Evolutionary conservation across 371 early-diverging fungal genomes (phyloP).

Genomic region (Conidiobolus incongruus): DNA sequence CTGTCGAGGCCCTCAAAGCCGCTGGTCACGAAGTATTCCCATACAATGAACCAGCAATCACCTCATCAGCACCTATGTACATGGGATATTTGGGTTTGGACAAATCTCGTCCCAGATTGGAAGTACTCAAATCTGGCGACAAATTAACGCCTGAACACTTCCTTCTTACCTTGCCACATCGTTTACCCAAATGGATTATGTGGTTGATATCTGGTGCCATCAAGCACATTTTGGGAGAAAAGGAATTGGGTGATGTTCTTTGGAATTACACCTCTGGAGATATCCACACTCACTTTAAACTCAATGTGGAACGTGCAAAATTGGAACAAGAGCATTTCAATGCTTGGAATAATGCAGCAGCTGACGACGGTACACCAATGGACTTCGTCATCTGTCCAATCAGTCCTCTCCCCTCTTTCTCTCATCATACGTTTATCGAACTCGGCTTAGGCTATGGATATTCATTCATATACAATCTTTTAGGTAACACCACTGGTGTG

Average conservation of each 20-base stretch:
- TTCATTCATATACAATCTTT: neutral
- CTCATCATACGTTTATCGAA: neutral
- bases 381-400: slow-evolving; percentile 2
- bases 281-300: neutral
- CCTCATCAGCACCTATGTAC: too few species aligned
- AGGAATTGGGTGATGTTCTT: neutral
- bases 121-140: neutral
- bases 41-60: too few species aligned
- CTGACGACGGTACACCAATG: neutral
- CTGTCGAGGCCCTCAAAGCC: neutral
- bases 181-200: too few species aligned
- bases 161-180: neutral
- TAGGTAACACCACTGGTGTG: neutral
- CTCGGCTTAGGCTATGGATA: neutral
- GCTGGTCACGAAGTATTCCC: neutral
- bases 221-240: neutral
- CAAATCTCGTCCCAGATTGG: neutral
- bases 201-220: too few species aligned
- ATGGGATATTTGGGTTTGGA: neutral
- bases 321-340: neutral
- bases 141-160: neutral
- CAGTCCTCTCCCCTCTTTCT: neutral
- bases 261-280: neutral
- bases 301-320: neutral
- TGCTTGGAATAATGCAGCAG: too few species aligned